Percentiles rank a stretch among this genome's conserved stretches.
phyloP scores from a whole-genome alignment of 2,329 filamentous ascomycete genomes.

The Akanthomyces lecanii region DNA sequence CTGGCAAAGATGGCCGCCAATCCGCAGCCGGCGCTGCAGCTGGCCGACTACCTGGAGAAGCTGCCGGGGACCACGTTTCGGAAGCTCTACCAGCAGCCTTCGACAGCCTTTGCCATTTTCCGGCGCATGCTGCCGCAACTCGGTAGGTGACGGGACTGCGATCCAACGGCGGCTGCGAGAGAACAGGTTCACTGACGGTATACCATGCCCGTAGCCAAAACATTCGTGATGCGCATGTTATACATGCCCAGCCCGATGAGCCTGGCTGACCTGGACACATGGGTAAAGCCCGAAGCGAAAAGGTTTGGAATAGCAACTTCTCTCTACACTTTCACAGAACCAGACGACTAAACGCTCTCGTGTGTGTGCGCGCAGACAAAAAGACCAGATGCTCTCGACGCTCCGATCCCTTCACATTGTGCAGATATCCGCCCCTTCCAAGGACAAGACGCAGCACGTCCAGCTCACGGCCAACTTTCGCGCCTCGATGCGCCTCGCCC shows the following conservation, averaged over 20 bases:
- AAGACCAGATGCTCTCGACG: constrained; percentile 77
- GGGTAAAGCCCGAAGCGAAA: constrained; percentile 67
- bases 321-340: neutral
- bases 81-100: constrained; percentile 92
- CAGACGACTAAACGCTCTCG: no score
- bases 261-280: constrained; percentile 75
- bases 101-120: constrained; percentile 91
- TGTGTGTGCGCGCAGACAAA: constrained; percentile 50
- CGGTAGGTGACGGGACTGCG: constrained; percentile 47
- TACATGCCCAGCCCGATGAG: constrained; percentile 81
- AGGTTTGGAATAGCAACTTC: constrained; percentile 24
- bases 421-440: constrained; percentile 55
- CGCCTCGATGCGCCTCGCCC: constrained; percentile 74
- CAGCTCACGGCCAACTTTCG: constrained; percentile 78
- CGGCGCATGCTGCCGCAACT: constrained; percentile 93
- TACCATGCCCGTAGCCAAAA: constrained; percentile 63
- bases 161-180: neutral
- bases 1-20: constrained; percentile 41
- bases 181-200: neutral
- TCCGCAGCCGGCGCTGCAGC: constrained; percentile 49
- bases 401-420: constrained; percentile 86
- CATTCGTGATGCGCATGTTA: constrained; percentile 89
- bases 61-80: constrained; percentile 85
- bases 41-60: constrained; percentile 89
- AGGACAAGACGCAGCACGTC: constrained; percentile 65